A percentile compares a stretch with the other conserved stretches of the same genome.
Conservation (phyloP, 768 basidiomycete genomes). For the Suillus paluster region DNA sequence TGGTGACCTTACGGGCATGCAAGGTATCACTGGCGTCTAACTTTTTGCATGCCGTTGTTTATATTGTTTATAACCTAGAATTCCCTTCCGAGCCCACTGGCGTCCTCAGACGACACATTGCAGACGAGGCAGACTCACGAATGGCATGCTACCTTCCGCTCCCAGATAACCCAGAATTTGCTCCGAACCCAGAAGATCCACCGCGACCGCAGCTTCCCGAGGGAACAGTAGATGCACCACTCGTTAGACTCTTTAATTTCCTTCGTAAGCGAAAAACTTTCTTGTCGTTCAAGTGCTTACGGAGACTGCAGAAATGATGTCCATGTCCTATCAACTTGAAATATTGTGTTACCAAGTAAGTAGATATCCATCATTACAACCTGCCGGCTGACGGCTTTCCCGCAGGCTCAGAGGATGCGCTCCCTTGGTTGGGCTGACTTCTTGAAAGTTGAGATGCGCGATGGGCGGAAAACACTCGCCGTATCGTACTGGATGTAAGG, state of each 20-base stretch:
- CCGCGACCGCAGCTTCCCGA: conserved; percentile 55
- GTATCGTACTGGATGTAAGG: conserved; percentile 90
- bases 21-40: conserved; percentile 49
- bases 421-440: conserved; percentile 88
- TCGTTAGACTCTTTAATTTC: conserved; percentile 86
- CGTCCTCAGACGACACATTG: conserved; percentile 65
- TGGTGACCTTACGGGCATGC: conserved; percentile 72
- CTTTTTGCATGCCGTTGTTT: background rate
- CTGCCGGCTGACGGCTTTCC: background rate
- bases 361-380: background rate
- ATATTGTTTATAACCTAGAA: conserved; percentile 44
- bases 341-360: conserved; percentile 80
- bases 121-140: conserved; percentile 73
- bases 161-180: conserved; percentile 45
- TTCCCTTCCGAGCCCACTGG: conserved; percentile 74
- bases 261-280: conserved; percentile 62
- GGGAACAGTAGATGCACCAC: conserved; percentile 76
- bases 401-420: conserved; percentile 71
- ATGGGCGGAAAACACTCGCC: conserved; percentile 67
- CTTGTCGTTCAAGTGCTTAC: background rate
- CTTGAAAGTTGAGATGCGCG: conserved; percentile 70
- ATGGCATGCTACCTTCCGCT: conserved; percentile 65
- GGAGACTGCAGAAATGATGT: conserved; percentile 75
- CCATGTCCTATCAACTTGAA: conserved; percentile 90
- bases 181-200: conserved; percentile 45